Evolutionary conservation across 106 monocot genomes (phyloP), one percentile per base, ranked within the genome.

Genomic region (Allium fistulosum): DNA sequence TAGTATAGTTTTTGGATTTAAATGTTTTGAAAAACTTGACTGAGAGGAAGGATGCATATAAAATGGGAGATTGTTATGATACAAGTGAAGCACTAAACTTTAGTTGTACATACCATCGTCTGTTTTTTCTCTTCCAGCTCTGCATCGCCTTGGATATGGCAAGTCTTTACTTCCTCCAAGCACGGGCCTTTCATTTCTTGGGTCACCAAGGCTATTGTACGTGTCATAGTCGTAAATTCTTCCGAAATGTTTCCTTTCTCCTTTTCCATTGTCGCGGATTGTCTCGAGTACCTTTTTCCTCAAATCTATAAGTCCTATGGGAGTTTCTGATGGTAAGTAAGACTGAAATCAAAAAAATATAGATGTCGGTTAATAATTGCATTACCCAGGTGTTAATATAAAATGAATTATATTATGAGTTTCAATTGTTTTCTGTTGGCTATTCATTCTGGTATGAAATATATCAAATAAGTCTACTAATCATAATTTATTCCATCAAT

Each of bases 211-310:
- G 52, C 87, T 87, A 60, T 91, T 91, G 74, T 91, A 91, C 4
- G 55, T 59, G 58, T 81, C 91, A 28, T 91, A 91, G 72, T 91
- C 87, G 67, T 91, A 91, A 49, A 91, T 71, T 57, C 87, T 72
- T 15, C 87, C 87, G 37, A 56, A 75, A 15, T 6, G 0, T 68
- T 91, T 80, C n/a, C 84, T 74, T 69, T 82, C 67, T 9, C 91
- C 87, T 0, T 27, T 18, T 16, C 87, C 91, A 46, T 84, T 63
- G 0, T 87, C 91, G 4, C 84, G 63, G 14, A 79, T 15, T 17
- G 0, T 53, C 49, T 66, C 53, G 10, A 89, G 77, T 59, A 85
- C 89, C 48, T 69, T 70, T 37, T 74, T 26, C 61, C 89, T 72
- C 16, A 72, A 45, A 27, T 2, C 60, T 26, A 3, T 17, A 9